Conservation (phyloP, 176 grass and related monocot species). For the Cymbopogon citratus region DNA sequence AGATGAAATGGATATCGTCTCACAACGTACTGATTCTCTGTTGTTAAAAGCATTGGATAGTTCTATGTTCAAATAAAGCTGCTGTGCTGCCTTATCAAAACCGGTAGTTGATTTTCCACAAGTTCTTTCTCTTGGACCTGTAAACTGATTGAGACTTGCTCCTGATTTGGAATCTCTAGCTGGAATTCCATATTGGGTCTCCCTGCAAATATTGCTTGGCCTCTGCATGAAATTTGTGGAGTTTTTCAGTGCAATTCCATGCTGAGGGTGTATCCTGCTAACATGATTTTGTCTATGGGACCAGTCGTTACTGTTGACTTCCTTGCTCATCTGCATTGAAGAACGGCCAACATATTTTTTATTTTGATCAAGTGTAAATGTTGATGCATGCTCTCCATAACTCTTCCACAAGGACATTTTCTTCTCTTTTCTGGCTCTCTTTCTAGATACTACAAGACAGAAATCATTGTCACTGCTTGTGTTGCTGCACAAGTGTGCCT, state of each 20-base stretch:
- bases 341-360: slow-evolving; percentile 28
- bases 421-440: slow-evolving; percentile 55
- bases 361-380: slow-evolving; percentile 1
- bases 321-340: slow-evolving; percentile 36
- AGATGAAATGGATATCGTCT: slow-evolving; percentile 29
- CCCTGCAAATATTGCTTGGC: slow-evolving; percentile 7
- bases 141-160: slow-evolving; percentile 18
- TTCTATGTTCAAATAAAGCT: slow-evolving; percentile 23
- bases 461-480: slow-evolving; percentile 45
- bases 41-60: neutral
- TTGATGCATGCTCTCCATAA: slow-evolving; percentile 11
- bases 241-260: slow-evolving; percentile 22
- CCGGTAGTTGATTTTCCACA: slow-evolving; percentile 19
- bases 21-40: slow-evolving; percentile 20
- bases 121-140: slow-evolving; percentile 29
- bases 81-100: slow-evolving; percentile 18
- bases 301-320: slow-evolving; percentile 16
- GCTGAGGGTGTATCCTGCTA: slow-evolving; percentile 25
- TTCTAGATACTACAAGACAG: slow-evolving; percentile 58
- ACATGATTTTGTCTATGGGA: slow-evolving; percentile 22
- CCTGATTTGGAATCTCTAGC: slow-evolving; percentile 22
- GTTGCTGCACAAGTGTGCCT: slow-evolving; percentile 19
- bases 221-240: slow-evolving; percentile 22
- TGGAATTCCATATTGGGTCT: neutral
- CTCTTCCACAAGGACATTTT: slow-evolving; percentile 39